Base-by-base conservation (phyloP, 306 rosid genomes). In the Castanea sativa region DNA sequence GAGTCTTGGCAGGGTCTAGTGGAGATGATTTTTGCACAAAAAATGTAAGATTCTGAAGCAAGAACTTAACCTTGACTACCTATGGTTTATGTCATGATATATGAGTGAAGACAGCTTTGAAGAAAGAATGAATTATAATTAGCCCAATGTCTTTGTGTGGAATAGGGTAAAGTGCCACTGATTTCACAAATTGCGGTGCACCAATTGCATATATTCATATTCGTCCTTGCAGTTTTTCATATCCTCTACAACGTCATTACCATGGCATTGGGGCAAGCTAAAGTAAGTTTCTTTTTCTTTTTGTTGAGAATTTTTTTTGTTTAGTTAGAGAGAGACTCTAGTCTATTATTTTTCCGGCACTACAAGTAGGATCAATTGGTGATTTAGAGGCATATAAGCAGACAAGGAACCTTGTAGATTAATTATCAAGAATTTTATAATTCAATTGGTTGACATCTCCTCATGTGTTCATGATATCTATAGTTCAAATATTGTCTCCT, bases 181-280 rank as follows among this genome's bases (percentile, higher is more conserved):
- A 87, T 92, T 5, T 88, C 97, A 15, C 76, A 73, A 21, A 55
- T 81, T 0, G 94, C 91, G 56, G 30, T 87, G 81, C 90, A 92
- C 76, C 94, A 92, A 53, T 57, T 92, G 89, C 93, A 90, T 41
- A 78, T 89, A 72, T 90, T 92, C 52, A 87, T 92, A 30, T 92
- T 92, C 74, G 82, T 90, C 32, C 85, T 92, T 0, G 90, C 93
- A 3, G 92, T 89, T 80, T 89, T 90, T 82, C 97, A 92, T 82
- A 73, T 90, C 49, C 76, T 90, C 73, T 92, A 88, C 73, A 88
- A 92, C 32, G 85, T 83, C 51, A 52, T 89, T 65, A 90, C 89
- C 27, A 80, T 92, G 80, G 82, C 71, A 1, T 76, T 92, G 0
- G 87, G 85, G 16, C 70, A 78, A 78, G 88, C 92, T 41, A 92